Conservation (phyloP, 1,139 yeast genomes). For the Debaryomyces coudertii region DNA sequence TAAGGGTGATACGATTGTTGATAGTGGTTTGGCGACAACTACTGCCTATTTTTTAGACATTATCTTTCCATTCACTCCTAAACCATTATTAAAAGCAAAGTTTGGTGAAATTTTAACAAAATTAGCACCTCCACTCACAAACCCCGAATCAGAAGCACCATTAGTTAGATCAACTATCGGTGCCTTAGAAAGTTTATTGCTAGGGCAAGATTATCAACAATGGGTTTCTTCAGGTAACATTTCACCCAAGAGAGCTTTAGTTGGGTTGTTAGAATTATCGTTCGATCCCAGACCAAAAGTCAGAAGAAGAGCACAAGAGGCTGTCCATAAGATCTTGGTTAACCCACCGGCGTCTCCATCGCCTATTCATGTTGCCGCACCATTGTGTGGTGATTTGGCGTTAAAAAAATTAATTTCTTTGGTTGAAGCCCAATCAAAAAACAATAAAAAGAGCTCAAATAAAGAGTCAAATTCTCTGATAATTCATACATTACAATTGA, state of each 20-base stretch:
- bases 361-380: slow-evolving; percentile 75
- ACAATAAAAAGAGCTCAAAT: slow-evolving; percentile 42
- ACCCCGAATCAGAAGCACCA: slow-evolving; percentile 78
- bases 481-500: slow-evolving; percentile 78
- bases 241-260: slow-evolving; percentile 81
- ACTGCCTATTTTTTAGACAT: slow-evolving; percentile 83
- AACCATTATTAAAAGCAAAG: slow-evolving; percentile 65
- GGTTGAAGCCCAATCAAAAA: slow-evolving; percentile 31
- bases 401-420: slow-evolving; percentile 56
- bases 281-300: slow-evolving; percentile 94
- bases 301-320: slow-evolving; percentile 92
- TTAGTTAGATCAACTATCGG: slow-evolving; percentile 83
- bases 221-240: slow-evolving; percentile 64
- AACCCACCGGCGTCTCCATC: slow-evolving; percentile 85
- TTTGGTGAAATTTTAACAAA: slow-evolving; percentile 78
- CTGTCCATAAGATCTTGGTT: slow-evolving; percentile 61
- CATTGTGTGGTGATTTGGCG: slow-evolving; percentile 69
- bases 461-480: slow-evolving; percentile 57
- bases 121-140: slow-evolving; percentile 79
- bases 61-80: slow-evolving; percentile 75
- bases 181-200: slow-evolving; percentile 73
- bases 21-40: slow-evolving; percentile 67
- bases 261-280: slow-evolving; percentile 78
- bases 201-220: slow-evolving; percentile 78
- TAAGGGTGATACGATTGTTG: slow-evolving; percentile 54